Evolutionary conservation across 2,329 filamentous ascomycete species (phyloP).

Genomic region (Dactylellina parvicollis): DNA sequence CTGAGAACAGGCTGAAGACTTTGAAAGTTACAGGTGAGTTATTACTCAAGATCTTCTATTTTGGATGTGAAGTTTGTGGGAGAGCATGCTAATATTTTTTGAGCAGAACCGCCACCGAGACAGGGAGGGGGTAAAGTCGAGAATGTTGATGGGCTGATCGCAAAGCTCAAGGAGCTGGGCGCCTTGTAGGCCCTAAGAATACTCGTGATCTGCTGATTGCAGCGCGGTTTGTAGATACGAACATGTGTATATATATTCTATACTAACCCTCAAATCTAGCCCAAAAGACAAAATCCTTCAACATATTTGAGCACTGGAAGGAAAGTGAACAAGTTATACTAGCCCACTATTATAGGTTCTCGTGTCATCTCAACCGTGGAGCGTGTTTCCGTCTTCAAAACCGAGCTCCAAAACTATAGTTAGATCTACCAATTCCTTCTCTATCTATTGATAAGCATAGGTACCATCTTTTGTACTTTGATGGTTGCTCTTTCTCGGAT

Average conservation of each 20-base stretch:
- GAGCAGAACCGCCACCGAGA: slow-evolving; percentile 80
- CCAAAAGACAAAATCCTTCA: background rate
- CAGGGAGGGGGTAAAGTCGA: slow-evolving; percentile 97
- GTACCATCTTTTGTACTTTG: too few relatives aligned
- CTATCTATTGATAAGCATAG: too few relatives aligned
- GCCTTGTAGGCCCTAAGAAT: slow-evolving; percentile 70
- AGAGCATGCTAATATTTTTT: slow-evolving; percentile 7
- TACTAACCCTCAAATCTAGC: background rate
- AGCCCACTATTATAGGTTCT: too few relatives aligned
- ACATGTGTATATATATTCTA: slow-evolving; percentile 13
- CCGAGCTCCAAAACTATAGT: too few relatives aligned
- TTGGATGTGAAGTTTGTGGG: background rate
- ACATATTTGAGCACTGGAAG: too few relatives aligned
- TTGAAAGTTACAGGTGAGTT: slow-evolving; percentile 82
- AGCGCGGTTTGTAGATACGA: background rate
- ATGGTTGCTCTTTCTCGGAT: too few relatives aligned
- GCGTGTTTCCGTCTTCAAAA: too few relatives aligned
- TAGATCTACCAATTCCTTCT: too few relatives aligned
- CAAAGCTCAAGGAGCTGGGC: slow-evolving; percentile 94
- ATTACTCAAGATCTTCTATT: background rate
- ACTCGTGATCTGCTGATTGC: background rate
- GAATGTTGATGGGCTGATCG: slow-evolving; percentile 92
- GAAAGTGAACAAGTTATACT: too few relatives aligned
- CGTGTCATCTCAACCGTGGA: too few relatives aligned
- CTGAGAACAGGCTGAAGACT: slow-evolving; percentile 81